A percentile compares a stretch with the other conserved stretches of the same genome.
phyloP scores from a whole-genome alignment of 2,329 filamentous ascomycete species.

The Phaeosphaeriaceae sp. region DNA sequence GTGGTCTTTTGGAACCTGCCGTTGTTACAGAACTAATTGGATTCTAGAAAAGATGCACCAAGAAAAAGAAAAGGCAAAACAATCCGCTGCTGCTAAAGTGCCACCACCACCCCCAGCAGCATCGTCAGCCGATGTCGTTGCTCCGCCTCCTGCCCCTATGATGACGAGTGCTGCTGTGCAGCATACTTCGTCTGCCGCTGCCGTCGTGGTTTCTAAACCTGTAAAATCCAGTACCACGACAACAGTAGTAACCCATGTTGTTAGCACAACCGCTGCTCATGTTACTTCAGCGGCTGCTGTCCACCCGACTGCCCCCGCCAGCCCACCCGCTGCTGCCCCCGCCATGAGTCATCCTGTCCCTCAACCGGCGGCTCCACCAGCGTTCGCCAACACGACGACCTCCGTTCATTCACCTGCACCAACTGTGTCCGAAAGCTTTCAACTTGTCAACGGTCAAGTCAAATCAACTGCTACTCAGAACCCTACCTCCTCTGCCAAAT shows the following conservation, averaged over 20 bases:
- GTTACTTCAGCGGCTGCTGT: neutral
- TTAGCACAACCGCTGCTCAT: neutral
- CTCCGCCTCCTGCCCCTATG: neutral
- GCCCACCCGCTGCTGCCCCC: neutral
- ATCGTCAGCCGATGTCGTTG: neutral
- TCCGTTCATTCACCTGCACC: neutral
- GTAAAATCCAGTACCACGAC: neutral
- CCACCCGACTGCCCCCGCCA: neutral
- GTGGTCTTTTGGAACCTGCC: neutral
- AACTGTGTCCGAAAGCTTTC: slow-evolving; percentile 5
- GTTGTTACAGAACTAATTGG: neutral
- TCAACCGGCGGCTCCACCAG: neutral
- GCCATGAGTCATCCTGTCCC: neutral
- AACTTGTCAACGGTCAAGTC: neutral
- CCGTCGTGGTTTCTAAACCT: neutral
- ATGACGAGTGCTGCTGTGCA: neutral
- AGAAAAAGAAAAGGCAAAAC: slow-evolving; percentile 6
- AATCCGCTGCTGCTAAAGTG: neutral
- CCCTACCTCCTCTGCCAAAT: neutral
- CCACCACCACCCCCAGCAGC: neutral
- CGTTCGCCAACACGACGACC: neutral
- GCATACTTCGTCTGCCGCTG: neutral
- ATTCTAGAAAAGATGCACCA: slow-evolving; percentile 3
- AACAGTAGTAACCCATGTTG: neutral
- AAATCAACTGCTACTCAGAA: neutral